These are phyloP conservation scores for Malassezia brasiliensis DNA, from an alignment of 1,284 basidiomycete species.

Conservation along the genomic window DNA sequence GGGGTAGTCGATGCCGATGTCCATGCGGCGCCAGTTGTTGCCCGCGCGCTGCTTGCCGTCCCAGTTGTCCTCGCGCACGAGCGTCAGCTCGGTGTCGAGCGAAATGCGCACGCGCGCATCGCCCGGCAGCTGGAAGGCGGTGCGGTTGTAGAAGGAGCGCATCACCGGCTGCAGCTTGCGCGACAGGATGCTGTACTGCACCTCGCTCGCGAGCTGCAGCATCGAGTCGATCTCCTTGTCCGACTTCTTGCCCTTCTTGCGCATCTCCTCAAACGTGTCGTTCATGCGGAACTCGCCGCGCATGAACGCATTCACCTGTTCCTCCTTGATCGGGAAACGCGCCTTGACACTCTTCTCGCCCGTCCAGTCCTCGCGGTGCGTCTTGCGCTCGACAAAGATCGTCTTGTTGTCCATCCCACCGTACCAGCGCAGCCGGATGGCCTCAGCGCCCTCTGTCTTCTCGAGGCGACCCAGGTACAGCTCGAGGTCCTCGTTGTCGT, in stretches of 20 bases:
- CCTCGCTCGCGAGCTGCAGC: conserved; percentile 91
- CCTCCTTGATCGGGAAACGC: conserved; percentile 91
- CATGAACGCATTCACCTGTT: conserved; percentile 84
- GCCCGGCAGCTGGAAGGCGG: conserved; percentile 95
- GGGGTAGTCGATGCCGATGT: conserved; percentile 84
- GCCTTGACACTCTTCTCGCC: conserved; percentile 98
- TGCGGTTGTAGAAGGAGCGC: conserved; percentile 98
- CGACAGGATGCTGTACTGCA: conserved; percentile 83
- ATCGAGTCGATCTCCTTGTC: conserved; percentile 86
- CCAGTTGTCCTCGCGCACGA: conserved; percentile 95
- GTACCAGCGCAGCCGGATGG: conserved; percentile 92
- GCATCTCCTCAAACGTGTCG: conserved; percentile 78
- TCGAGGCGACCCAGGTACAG: conserved; percentile 94
- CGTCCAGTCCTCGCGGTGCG: conserved; percentile 97
- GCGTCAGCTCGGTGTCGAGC: conserved; percentile 87
- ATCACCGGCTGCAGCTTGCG: conserved; percentile 71
- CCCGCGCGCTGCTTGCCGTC: conserved; percentile 68
- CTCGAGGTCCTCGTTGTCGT: conserved; percentile 90
- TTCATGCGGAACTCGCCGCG: conserved; percentile 86
- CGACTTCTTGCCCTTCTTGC: conserved; percentile 84
- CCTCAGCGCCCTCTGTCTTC: conserved; percentile 97
- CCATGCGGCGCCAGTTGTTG: conserved; percentile 85
- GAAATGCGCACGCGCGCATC: conserved; percentile 96
- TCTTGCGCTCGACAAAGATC: conserved; percentile 98
- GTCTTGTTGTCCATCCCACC: conserved; percentile 66